A percentile compares a stretch with the other conserved stretches of the same genome.
These are phyloP conservation scores for Ophiostoma sp. DNA, from an alignment of 2,329 filamentous ascomycete genomes.

Conservation along the genomic window DNA sequence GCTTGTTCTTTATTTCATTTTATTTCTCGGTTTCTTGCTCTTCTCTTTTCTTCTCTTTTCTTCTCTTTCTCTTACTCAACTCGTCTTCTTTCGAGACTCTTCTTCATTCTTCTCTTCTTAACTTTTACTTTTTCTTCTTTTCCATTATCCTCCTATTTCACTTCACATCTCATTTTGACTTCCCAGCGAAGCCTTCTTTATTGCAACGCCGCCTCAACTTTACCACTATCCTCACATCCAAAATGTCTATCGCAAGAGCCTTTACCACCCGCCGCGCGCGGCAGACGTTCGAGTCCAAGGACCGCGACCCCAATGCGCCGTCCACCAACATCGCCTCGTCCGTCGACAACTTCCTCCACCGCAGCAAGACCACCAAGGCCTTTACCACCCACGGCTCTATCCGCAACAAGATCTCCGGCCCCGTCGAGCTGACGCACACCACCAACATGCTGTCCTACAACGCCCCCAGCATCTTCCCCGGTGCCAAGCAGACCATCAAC, in stretches of 20 bases:
- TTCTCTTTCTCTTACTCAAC: not conserved
- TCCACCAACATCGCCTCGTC: not conserved
- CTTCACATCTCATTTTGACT: not conserved
- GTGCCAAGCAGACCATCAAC: not conserved
- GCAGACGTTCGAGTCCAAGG: constrained; percentile 46
- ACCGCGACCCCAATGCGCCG: constrained; percentile 28
- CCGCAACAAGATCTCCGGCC: constrained; percentile 75
- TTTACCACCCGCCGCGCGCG: constrained; percentile 66
- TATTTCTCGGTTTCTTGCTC: not conserved
- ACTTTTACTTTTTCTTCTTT: constrained; percentile 14
- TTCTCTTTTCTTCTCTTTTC: not conserved
- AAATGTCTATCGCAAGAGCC: constrained; percentile 56
- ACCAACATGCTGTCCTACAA: constrained; percentile 97
- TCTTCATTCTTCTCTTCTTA: not conserved
- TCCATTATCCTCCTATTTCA: not conserved
- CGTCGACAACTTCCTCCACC: constrained; percentile 39
- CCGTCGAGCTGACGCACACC: constrained; percentile 81
- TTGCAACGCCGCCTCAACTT: not conserved
- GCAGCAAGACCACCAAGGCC: constrained; percentile 48
- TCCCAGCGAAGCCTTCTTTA: constrained; percentile 16
- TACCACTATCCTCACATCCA: constrained; percentile 13
- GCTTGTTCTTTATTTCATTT: constrained; percentile 3
- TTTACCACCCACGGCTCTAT: constrained; percentile 42
- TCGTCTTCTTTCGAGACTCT: not conserved
- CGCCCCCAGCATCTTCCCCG: constrained; percentile 67